phyloP scores from a whole-genome alignment of 495 filamentous ascomycete genomes.

The Geoglossum glabrum region DNA sequence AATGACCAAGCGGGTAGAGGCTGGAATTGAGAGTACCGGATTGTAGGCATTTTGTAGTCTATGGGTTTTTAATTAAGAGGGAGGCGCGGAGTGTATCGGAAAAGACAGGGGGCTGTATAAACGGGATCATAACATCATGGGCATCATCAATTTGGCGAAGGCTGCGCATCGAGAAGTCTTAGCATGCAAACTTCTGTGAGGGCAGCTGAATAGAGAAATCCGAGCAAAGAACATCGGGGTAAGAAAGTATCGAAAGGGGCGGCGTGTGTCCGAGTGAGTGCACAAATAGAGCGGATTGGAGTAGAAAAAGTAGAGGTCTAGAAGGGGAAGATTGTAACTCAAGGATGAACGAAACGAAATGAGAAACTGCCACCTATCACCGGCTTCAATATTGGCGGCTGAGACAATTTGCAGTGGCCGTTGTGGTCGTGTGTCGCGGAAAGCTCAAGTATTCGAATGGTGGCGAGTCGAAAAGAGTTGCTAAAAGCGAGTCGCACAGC shows the following conservation, averaged over 20 bases:
- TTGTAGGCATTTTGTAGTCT: neutral
- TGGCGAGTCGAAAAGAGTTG: neutral
- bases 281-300: neutral
- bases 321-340: neutral
- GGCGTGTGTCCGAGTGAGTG: neutral
- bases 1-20: neutral
- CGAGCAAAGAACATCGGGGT: neutral
- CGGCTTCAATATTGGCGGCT: neutral
- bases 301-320: neutral
- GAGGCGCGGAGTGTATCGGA: neutral
- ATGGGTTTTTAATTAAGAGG: neutral
- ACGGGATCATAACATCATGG: neutral
- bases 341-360: neutral
- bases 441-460: neutral
- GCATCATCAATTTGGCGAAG: neutral
- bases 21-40: neutral
- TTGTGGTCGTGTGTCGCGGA: neutral
- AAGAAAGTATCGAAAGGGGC: neutral
- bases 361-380: neutral
- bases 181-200: neutral
- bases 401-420: neutral
- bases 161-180: neutral
- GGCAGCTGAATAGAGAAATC: neutral
- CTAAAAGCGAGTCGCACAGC: neutral
- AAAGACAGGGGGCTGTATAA: neutral